Evolutionary conservation across 2,329 filamentous ascomycete species (phyloP).

Genomic region (Ophiostoma novo-ulmi): DNA sequence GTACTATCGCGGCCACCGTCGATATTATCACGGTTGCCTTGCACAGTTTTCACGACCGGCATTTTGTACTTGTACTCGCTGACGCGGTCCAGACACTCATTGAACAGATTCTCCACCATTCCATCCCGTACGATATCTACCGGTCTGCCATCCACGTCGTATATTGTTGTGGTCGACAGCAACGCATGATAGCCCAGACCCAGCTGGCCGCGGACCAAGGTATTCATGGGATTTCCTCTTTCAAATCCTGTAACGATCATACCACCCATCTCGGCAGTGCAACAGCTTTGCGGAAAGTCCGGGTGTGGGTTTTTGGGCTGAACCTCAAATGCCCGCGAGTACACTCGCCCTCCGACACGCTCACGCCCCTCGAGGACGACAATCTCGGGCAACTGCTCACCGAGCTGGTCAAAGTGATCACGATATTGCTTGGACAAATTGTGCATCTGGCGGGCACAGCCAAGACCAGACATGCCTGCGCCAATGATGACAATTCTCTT

Average conservation of each 20-base stretch:
- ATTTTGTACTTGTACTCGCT: slow-evolving; percentile 83
- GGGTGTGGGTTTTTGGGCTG: slow-evolving; percentile 38
- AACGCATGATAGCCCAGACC: slow-evolving; percentile 80
- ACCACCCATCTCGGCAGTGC: slow-evolving; percentile 92
- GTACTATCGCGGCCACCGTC: slow-evolving; percentile 74
- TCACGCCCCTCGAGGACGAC: slow-evolving; percentile 81
- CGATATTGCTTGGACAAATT: slow-evolving; percentile 77
- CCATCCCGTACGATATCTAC: slow-evolving; percentile 75
- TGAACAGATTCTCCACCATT: slow-evolving; percentile 86
- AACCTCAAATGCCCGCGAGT: slow-evolving; percentile 67
- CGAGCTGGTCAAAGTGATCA: slow-evolving; percentile 58
- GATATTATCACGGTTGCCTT: slow-evolving; percentile 77
- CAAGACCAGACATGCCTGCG: slow-evolving; percentile 88
- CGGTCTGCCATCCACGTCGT: slow-evolving; percentile 72
- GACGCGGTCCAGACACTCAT: slow-evolving; percentile 87
- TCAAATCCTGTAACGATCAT: slow-evolving; percentile 99
- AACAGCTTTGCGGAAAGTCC: slow-evolving; percentile 41
- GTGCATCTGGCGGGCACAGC: slow-evolving; percentile 86
- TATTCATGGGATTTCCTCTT: slow-evolving; percentile 86
- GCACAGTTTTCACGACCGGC: slow-evolving; percentile 62
- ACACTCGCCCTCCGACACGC: slow-evolving; percentile 86
- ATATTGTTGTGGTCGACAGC: slow-evolving; percentile 68
- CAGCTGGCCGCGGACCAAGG: slow-evolving; percentile 84
- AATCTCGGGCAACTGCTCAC: slow-evolving; percentile 66
- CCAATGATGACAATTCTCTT: slow-evolving; percentile 83